Percentiles rank a stretch among this genome's conserved stretches.
phyloP scores from a whole-genome alignment of 495 filamentous ascomycete genomes.

The Barbatosphaeria neglecta region DNA sequence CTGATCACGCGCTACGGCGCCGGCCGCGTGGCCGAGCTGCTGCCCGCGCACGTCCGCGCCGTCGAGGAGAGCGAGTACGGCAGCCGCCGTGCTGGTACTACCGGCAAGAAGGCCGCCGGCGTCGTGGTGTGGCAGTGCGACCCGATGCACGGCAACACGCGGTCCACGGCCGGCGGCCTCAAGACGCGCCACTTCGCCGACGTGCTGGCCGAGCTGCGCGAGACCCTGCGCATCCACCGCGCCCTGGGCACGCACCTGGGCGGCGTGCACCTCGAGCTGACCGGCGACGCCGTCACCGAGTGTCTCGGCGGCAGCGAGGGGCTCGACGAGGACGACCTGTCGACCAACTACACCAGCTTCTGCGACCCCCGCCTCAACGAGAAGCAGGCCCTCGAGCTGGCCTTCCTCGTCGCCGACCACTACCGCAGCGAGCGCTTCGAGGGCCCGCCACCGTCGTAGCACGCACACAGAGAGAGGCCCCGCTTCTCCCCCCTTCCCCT shows the following conservation, averaged over 20 bases:
- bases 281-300: conserved; percentile 92
- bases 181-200: conserved; percentile 84
- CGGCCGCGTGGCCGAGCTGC: conserved; percentile 51
- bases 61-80: conserved; percentile 59
- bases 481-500: no score
- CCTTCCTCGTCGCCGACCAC: conserved; percentile 84
- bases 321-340: conserved; percentile 74
- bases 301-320: conserved; percentile 86
- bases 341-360: conserved; percentile 82
- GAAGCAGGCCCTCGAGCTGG: conserved; percentile 91
- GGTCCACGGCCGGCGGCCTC: conserved; percentile 55
- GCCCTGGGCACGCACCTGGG: conserved; percentile 74
- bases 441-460: background rate
- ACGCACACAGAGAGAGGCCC: background rate
- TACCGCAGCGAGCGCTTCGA: conserved; percentile 34
- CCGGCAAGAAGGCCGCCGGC: no score
- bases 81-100: no score
- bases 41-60: conserved; percentile 75
- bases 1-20: conserved; percentile 93
- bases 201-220: conserved; percentile 73
- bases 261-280: conserved; percentile 89
- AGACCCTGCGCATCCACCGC: conserved; percentile 72
- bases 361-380: conserved; percentile 94
- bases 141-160: conserved; percentile 91
- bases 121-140: conserved; percentile 92